Evolutionary conservation across 179 eudicot species (phyloP), one percentile per base, ranked within the genome.

Genomic region (Heliamphora pulchella): DNA sequence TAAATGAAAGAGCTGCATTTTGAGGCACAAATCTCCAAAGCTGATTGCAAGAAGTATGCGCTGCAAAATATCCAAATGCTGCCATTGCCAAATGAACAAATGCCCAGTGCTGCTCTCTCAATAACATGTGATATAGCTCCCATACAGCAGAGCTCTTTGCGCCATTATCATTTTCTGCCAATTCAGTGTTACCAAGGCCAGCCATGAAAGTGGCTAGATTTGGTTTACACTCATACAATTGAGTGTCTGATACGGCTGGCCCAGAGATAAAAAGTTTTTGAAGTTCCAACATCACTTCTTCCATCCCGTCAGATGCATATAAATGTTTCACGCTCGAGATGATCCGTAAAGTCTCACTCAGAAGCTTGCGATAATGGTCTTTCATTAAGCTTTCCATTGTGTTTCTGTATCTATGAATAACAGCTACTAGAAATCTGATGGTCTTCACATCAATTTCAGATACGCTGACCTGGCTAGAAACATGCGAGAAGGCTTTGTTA

Each of bases 31-130:
- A 95, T 83, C 92, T 93, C 98, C 98, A 95, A 46, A 95, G 87
- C 79, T 93, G 86, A 78, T 76, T 83, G 85, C 98, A 95, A 18
- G 88, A 77, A 79, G 95, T 95, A 9, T 92, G 97, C 59, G 92
- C 97, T 62, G 99, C 98, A 84, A 96, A 96, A 81, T 90, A 87
- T 44, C 96, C 97, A 75, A 96, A 96, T 65, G 97, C 90, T 67
- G 92, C 77, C 63, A 89, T 79, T 20, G 93, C 89, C 44, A 93
- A 86, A 85, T 94, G 94, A 80, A 85, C 89, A 51, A 94, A 87
- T 69, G 98, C 99, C 99, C 99, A 96, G 77, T 96, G 94, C 71
- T 87, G 88, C 85, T 96, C 98, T 80, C 88, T 86, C 14, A 96
- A 83, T 83, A 96, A 74, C 94, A 93, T 85, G 88, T 92, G 97